These are phyloP conservation scores for Trichoderma gamsii DNA, from an alignment of 495 filamentous ascomycete species.

Conservation along the genomic window DNA sequence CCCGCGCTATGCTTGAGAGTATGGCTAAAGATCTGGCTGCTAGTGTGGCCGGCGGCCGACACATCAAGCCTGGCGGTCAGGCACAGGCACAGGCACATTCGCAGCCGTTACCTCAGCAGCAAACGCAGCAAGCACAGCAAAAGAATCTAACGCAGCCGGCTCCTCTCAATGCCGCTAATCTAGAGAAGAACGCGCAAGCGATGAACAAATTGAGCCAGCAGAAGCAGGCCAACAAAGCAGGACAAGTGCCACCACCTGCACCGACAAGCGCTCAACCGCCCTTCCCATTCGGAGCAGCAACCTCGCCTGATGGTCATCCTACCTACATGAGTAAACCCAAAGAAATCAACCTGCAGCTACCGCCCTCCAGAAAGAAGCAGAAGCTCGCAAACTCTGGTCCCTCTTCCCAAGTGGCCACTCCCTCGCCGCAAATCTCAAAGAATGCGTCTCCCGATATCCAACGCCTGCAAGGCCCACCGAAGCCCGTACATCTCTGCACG, in stretches of 20 bases:
- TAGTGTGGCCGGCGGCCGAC: constrained; percentile 17
- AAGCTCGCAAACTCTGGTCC: constrained; percentile 35
- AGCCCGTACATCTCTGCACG: constrained; percentile 38
- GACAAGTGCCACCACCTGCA: constrained; percentile 50
- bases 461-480: constrained; percentile 25
- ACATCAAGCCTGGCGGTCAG: constrained; percentile 20
- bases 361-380: constrained; percentile 47
- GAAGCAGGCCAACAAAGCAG: constrained; percentile 32
- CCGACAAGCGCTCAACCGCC: constrained; percentile 60
- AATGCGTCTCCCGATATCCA: constrained; percentile 36
- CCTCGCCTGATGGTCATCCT: constrained; percentile 68
- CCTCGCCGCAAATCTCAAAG: constrained; percentile 44
- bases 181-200: constrained; percentile 58
- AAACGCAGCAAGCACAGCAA: constrained; percentile 18
- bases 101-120: constrained; percentile 15
- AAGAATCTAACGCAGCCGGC: constrained; percentile 39
- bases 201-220: constrained; percentile 45
- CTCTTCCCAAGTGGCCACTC: constrained; percentile 24
- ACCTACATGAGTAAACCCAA: constrained; percentile 44
- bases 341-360: constrained; percentile 46
- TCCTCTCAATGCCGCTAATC: constrained; percentile 58
- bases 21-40: constrained; percentile 30
- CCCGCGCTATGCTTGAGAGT: constrained; percentile 39
- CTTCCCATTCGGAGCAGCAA: constrained; percentile 58
- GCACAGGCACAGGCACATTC: background rate